Base-by-base conservation (phyloP, 305 asterid species). In the Solanum chacoense region DNA sequence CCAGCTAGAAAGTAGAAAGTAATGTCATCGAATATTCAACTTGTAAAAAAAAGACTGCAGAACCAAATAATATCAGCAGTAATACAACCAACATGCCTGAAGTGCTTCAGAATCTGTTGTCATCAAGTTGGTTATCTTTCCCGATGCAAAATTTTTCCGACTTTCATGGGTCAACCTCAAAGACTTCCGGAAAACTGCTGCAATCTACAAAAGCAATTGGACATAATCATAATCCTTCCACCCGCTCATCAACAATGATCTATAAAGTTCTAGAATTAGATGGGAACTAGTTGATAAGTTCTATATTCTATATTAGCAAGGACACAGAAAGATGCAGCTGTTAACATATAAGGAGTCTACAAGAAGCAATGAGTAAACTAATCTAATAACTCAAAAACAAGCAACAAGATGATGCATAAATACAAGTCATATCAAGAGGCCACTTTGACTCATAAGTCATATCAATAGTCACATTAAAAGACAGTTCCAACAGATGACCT, bases 21-120 rank as follows among this genome's bases (percentile, higher is more conserved):
- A 83, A 83, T 29, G 20, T 20, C 5, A 45, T 45, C 34, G 31
- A 83, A 83, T 50, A 31, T 83, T 83, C 87, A 83, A 50, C 42
- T 83, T 20, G 42, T 83, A 83, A 69, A 45, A 45, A 81, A 65
- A 55, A 50, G 20, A 50, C 6, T 31, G 73, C 73, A 50, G 40
- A 83, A 83, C 42, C 63, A 83, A 81, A 11, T 11, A 50, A 50
- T 18, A 50, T 50, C 29, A 83, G 73, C 73, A 83, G 38, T 83
- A 87, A 81, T 76, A 59, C 67, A 80, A 88, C 88, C 84, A 55
- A 76, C 91, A 91, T 92, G 93, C 99, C 99, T 97, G 98, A 88
- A 97, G 98, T 85, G 99, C 94, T 91, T 97, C 99, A 86, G 99
- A 94, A 94, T 97, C 99, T 26, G 98, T 96, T 72, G 99, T 95